Evolutionary conservation across 164 flowering plant species (phyloP), one percentile per base, ranked within the genome.

Genomic region (Dillenia turbinata): DNA sequence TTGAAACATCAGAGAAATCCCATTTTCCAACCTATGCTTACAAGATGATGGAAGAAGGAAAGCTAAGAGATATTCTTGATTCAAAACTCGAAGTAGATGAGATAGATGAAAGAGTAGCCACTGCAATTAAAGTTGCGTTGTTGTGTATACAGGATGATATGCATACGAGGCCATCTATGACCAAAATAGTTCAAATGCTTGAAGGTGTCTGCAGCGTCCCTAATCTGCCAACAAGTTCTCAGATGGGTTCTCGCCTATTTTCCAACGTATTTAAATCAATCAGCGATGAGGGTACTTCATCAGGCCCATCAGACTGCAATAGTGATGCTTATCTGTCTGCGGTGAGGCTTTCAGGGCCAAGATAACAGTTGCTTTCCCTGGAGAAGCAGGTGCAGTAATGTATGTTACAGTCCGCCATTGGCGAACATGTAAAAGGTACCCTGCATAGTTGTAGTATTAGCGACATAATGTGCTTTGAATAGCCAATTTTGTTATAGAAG

Each of bases 121-220:
- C 47, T 1, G 82, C 88, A 16, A 57, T 80, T 4, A 78, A 75
- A 62, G 86, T 80, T 33, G 90, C 88, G 12, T 51, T 85, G 72
- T 85, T 88, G 88, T 85, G 88, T 66, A 72, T 85, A 62, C 90
- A 85, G 64, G 90, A 85, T 57, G 90, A 85, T 26, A 80, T 80
- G 86, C 44, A 50, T 43, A 67, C 75, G 0, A 70, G 88, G 63
- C 90, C 90, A 10, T 59, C 83, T 9, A 85, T 85, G 90, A 61
- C 74, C 17, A 83, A 73, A 65, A 88, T 85, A 10, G 88, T 81
- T 3, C 88, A 85, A 65, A 85, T 85, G 88, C 90, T 85, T 1
- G 90, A 85, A 70, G 81, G 86, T 48, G 49, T 79, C 43, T 70
- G 58, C 57, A 60, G 63, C 9, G 88, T 85, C n/a, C 78, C 83